Percentiles rank a stretch among this genome's conserved stretches.
Evolutionary conservation across 305 asterid genomes (phyloP).

Genomic region (Ajuga reptans): DNA sequence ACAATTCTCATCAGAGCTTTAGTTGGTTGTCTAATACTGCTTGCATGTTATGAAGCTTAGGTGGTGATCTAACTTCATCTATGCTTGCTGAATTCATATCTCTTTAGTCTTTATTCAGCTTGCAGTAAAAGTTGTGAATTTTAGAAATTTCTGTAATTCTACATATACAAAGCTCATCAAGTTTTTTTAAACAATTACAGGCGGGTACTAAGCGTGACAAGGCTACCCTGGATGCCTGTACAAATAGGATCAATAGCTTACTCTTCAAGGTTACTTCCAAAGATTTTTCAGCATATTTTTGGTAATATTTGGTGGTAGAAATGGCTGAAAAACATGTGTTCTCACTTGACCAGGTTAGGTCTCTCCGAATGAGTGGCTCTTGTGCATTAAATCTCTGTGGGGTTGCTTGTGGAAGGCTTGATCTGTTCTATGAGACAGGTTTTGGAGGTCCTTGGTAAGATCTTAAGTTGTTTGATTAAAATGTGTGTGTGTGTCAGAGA

Average conservation of each 20-base stretch:
- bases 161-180: slow-evolving; percentile 10
- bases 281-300: not conserved
- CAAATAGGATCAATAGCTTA: slow-evolving; percentile 65
- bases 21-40: not conserved
- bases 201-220: slow-evolving; percentile 73
- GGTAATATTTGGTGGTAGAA: not conserved
- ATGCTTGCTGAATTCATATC: slow-evolving; percentile 6
- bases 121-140: slow-evolving; percentile 2
- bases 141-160: slow-evolving; percentile 3
- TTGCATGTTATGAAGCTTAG: not conserved
- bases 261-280: slow-evolving; percentile 58
- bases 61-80: not conserved
- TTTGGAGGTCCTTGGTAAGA: slow-evolving; percentile 89
- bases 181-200: slow-evolving; percentile 32
- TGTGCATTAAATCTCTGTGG: slow-evolving; percentile 92
- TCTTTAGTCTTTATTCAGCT: slow-evolving; percentile 2
- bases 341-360: slow-evolving; percentile 54
- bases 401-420: slow-evolving; percentile 87
- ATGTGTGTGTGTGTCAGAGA: not conserved
- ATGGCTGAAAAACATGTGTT: slow-evolving; percentile 17
- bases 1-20: not conserved
- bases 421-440: slow-evolving; percentile 70
- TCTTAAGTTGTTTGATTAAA: not conserved
- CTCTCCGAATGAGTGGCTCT: slow-evolving; percentile 86
- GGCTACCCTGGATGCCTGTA: slow-evolving; percentile 52